phyloP scores from a whole-genome alignment of 768 basidiomycete species.

The Dendrothele bispora region DNA sequence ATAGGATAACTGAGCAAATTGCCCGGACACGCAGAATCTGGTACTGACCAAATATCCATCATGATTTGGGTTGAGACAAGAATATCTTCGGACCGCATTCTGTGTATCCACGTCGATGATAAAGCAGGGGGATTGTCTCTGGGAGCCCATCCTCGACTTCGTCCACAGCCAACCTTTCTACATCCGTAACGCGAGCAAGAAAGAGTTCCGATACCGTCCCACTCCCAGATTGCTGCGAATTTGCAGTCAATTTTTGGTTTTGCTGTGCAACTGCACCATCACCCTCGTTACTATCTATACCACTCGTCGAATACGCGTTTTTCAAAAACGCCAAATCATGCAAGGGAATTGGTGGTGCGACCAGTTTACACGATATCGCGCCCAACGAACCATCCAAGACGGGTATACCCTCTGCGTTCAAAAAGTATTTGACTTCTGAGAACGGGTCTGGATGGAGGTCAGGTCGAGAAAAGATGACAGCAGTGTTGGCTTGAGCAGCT shows the following conservation, averaged over 20 bases:
- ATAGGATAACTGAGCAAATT: no score
- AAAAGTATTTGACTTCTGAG: slow-evolving; percentile 28
- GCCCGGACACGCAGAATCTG: no score
- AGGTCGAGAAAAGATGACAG: slow-evolving; percentile 70
- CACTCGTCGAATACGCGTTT: slow-evolving; percentile 13
- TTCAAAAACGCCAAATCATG: slow-evolving; percentile 46
- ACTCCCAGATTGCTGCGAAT: slow-evolving; percentile 12
- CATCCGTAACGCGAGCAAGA: slow-evolving; percentile 73
- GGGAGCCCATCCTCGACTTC: not conserved
- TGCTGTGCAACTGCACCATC: no score
- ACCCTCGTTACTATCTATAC: no score
- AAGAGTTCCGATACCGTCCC: slow-evolving; percentile 68
- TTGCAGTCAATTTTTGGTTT: no score
- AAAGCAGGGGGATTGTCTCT: slow-evolving; percentile 4
- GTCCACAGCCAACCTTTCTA: slow-evolving; percentile 24
- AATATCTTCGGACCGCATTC: slow-evolving; percentile 2
- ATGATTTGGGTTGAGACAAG: not conserved
- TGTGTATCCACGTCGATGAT: slow-evolving; percentile 4
- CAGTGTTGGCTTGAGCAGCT: slow-evolving; percentile 58
- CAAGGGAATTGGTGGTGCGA: slow-evolving; percentile 61
- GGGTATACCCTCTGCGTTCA: slow-evolving; percentile 56
- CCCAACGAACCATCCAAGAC: slow-evolving; percentile 63
- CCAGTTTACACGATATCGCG: slow-evolving; percentile 69
- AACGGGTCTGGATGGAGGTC: slow-evolving; percentile 69
- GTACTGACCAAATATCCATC: no score